A percentile compares a stretch with the other conserved stretches of the same genome.
Conservation (phyloP, 2,329 filamentous ascomycete species). For the Diaporthe destruens region DNA sequence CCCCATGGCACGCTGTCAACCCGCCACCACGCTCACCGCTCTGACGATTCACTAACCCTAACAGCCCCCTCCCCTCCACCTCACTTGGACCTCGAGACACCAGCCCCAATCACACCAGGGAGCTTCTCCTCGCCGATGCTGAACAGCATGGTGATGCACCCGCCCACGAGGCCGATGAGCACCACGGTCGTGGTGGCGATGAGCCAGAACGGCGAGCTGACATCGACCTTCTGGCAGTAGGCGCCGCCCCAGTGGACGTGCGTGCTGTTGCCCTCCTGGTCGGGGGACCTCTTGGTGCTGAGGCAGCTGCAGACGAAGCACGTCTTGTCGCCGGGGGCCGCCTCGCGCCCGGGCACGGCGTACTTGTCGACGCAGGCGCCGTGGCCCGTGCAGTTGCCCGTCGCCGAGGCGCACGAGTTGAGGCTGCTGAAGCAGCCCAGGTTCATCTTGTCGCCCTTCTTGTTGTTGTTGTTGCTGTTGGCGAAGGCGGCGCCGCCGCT, state of each 20-base stretch:
- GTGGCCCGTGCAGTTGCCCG: slow-evolving; percentile 85
- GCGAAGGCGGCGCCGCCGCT: slow-evolving; percentile 41
- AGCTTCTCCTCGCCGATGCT: slow-evolving; percentile 88
- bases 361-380: slow-evolving; percentile 81
- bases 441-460: slow-evolving; percentile 64
- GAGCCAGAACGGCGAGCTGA: slow-evolving; percentile 91
- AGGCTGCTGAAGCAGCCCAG: slow-evolving; percentile 79
- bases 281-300: slow-evolving; percentile 62
- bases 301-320: slow-evolving; percentile 88
- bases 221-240: slow-evolving; percentile 91
- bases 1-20: not conserved
- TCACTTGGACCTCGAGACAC: slow-evolving; percentile 81
- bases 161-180: slow-evolving; percentile 75
- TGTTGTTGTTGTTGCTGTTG: slow-evolving; percentile 43
- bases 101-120: slow-evolving; percentile 95
- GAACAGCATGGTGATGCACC: slow-evolving; percentile 83
- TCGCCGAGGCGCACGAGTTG: slow-evolving; percentile 76
- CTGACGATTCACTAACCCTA: too few species aligned
- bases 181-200: slow-evolving; percentile 80
- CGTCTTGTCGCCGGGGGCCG: slow-evolving; percentile 52
- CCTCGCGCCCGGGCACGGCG: slow-evolving; percentile 56
- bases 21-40: not conserved
- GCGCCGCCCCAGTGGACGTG: slow-evolving; percentile 79
- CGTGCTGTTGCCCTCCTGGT: slow-evolving; percentile 57
- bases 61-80: not conserved